Percentiles rank a stretch among this genome's conserved stretches.
Conservation (phyloP, 352 stramenopile species). For the Globisporangium echinulatum region DNA sequence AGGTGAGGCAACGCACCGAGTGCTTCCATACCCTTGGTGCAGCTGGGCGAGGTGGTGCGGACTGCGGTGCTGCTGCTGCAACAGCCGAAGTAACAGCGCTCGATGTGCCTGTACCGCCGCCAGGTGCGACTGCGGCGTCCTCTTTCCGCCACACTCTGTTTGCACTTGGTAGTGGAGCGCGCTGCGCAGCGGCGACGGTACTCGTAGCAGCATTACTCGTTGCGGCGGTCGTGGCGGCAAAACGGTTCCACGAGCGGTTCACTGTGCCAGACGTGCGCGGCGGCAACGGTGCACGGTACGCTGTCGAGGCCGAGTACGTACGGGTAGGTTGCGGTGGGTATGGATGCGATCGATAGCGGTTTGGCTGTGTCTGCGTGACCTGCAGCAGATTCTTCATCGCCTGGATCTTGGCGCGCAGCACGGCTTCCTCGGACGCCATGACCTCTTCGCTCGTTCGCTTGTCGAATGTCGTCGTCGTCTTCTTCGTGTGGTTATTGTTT, state of each 20-base stretch:
- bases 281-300: conserved; percentile 3
- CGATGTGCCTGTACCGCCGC: not conserved
- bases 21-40: conserved; percentile 25
- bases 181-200: not conserved
- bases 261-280: not conserved
- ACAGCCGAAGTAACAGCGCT: not conserved
- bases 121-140: conserved; percentile 3
- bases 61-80: not conserved
- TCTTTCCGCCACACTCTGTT: conserved; percentile 58
- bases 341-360: not conserved
- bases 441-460: not conserved
- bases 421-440: conserved; percentile 50
- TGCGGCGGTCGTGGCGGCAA: not conserved
- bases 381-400: conserved; percentile 75
- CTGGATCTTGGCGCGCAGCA: conserved; percentile 76
- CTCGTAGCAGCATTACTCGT: not conserved
- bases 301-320: not conserved
- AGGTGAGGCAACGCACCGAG: conserved; percentile 12
- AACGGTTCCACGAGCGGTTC: conserved; percentile 44
- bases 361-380: conserved; percentile 23
- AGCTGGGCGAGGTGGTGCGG: not conserved
- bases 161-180: conserved; percentile 14
- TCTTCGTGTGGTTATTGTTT: not conserved
- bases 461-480: not conserved
- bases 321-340: conserved; percentile 1